These are phyloP conservation scores for Fraxinus americana DNA, from an alignment of 257 asterid species.

Conservation along the genomic window DNA sequence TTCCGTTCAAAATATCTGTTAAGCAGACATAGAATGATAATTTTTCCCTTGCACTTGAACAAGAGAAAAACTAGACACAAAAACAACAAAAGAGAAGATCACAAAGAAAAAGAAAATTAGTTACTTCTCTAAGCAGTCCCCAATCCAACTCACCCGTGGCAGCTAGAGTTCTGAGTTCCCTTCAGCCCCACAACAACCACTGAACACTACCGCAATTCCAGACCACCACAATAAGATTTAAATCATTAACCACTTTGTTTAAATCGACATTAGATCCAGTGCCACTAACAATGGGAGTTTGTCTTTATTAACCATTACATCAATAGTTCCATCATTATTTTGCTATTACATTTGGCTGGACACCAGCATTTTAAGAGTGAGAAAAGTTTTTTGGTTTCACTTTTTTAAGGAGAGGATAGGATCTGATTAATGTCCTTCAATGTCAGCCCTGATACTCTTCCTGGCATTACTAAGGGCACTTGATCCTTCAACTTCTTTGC, in stretches of 20 bases:
- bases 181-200: not conserved
- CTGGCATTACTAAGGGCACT: slow-evolving; percentile 21
- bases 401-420: too few species aligned
- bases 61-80: not conserved
- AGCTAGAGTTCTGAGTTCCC: not conserved
- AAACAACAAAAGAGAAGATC: too few species aligned
- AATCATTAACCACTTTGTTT: not conserved
- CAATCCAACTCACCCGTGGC: too few species aligned
- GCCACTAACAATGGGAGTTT: not conserved
- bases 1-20: not conserved
- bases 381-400: too few species aligned
- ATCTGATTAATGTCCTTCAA: not conserved
- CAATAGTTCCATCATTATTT: too few species aligned
- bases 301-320: too few species aligned
- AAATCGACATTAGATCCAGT: too few species aligned
- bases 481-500: not conserved
- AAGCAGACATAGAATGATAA: not conserved
- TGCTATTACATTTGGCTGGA: too few species aligned
- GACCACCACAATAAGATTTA: not conserved
- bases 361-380: too few species aligned
- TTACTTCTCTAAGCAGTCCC: too few species aligned
- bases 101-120: too few species aligned
- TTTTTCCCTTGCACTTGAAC: not conserved
- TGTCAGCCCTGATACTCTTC: slow-evolving; percentile 13
- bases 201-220: too few species aligned